Conservation (phyloP, 2,329 filamentous ascomycete species). For the Nothomitra cinnamomea region DNA sequence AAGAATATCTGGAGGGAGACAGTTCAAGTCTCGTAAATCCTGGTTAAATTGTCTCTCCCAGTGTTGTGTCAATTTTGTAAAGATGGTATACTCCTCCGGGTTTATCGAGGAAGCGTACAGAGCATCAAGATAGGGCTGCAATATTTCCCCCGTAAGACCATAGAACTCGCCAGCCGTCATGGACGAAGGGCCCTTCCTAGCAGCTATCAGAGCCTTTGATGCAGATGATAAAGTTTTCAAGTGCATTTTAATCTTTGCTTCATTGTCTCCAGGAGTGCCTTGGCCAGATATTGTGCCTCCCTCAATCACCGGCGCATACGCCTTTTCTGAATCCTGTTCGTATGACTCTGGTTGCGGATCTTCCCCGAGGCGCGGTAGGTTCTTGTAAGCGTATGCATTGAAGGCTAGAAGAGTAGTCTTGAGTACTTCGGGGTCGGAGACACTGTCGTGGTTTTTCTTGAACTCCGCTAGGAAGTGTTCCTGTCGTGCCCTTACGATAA, state of each 20-base stretch:
- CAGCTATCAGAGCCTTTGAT: conserved; percentile 28
- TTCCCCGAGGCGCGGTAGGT: conserved; percentile 35
- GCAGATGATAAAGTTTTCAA: conserved; percentile 44
- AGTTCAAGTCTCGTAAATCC: conserved; percentile 77
- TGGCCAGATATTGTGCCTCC: conserved; percentile 37
- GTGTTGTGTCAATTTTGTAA: conserved; percentile 68
- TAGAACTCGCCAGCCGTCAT: conserved; percentile 33
- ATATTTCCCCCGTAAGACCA: conserved; percentile 44
- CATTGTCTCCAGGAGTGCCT: conserved; percentile 48
- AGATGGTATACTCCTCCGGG: conserved; percentile 53
- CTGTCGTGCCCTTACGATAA: conserved; percentile 51
- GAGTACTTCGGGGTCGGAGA: conserved; percentile 27
- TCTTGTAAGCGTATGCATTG: conserved; percentile 46
- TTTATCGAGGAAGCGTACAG: conserved; percentile 38
- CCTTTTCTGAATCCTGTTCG: conserved; percentile 28
- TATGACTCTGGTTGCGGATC: conserved; percentile 30
- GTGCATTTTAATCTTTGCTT: conserved; percentile 85
- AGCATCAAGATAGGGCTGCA: conserved; percentile 67
- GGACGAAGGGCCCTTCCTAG: conserved; percentile 16
- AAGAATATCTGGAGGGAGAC: conserved; percentile 62
- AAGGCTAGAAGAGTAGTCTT: conserved; percentile 34
- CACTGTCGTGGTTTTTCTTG: conserved; percentile 31
- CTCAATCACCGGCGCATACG: conserved; percentile 36
- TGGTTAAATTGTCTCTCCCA: conserved; percentile 80
- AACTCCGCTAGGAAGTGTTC: conserved; percentile 61